phyloP scores from a whole-genome alignment of 2,329 filamentous ascomycete genomes.

The Fusarium musae region DNA sequence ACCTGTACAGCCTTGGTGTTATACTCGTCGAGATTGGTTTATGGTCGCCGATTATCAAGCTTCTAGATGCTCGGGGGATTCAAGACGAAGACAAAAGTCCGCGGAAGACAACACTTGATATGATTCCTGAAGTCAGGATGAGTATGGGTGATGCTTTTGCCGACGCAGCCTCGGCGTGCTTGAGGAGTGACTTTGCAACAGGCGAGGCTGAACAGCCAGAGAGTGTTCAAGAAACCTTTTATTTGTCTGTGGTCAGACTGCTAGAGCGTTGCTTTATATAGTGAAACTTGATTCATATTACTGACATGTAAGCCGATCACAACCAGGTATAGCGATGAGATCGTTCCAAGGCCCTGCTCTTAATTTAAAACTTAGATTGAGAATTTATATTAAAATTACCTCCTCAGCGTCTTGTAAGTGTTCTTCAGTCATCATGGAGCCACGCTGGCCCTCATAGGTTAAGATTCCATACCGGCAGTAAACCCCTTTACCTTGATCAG shows the following conservation, averaged over 20 bases:
- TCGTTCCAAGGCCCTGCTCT: no score
- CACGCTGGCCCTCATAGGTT: no score
- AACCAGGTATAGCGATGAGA: no score
- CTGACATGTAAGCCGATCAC: no score
- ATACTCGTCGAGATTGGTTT: not conserved
- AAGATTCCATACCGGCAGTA: no score
- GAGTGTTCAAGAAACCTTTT: not conserved
- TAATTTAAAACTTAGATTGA: no score
- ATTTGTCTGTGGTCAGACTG: accelerated
- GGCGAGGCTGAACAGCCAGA: not conserved
- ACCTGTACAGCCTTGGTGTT: not conserved
- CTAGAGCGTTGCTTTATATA: not conserved
- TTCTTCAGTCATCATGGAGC: no score
- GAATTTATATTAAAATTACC: no score
- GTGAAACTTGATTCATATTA: no score
- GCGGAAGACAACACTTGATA: not conserved
- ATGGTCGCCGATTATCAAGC: accelerated
- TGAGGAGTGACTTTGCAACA: not conserved
- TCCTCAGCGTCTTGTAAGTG: no score
- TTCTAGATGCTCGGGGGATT: accelerated
- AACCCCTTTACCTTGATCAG: no score
- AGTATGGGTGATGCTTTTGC: not conserved
- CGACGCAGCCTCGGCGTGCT: accelerated
- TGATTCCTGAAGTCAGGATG: not conserved
- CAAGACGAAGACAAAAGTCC: accelerated